Base-by-base conservation (phyloP, 2,329 filamentous ascomycete species). In the Xylariales sp. region DNA sequence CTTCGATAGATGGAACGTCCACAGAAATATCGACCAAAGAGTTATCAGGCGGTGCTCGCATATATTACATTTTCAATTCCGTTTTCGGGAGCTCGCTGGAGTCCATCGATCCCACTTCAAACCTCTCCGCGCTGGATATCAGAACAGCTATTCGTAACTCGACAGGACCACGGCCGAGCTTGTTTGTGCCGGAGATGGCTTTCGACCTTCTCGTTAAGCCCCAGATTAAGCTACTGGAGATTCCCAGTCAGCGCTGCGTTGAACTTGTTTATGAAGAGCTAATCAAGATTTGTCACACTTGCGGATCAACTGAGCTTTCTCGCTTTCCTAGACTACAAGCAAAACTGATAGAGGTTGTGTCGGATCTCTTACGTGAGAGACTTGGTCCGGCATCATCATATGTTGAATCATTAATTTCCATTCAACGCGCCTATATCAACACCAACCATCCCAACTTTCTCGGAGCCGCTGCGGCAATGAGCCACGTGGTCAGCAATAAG, bases 21-120 rank as follows among this genome's bases (percentile, higher is more conserved):
- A 95, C 90, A 12, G 91, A 98, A 59, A 98, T 98, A 45, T 97
- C 93, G 14, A 98, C 93, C 25, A 97, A 98, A 65, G 93, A 97
- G 65, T 79, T 97, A 10, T 95, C 90, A 54, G 90, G 90, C 56
- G 90, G 90, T 57, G 90, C 90, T 32, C 81, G 91, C 42, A 96
- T 97, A 56, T 97, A 97, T 69, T 96, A 97, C 66, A 96, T 97
- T 51, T 97, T 96, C 75, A 97, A 97, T 67, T 95, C 90, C 5
- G 91, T 97, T 29, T 98, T 97, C 62, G 93, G 93, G 42, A 96
- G 91, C 63, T 94, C 91, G 15, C 72, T 98, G 35, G 93, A 98
- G 61, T 86, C 89, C 16, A 95, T 98, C 50, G 91, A 98, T 53
- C 93, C 93, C 5, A 98, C 91, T 2, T 88, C 85, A 33, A 98